Evolutionary conservation across 257 asterid species (phyloP), one percentile per base, ranked within the genome.

Genomic region (Buddleja alternifolia): DNA sequence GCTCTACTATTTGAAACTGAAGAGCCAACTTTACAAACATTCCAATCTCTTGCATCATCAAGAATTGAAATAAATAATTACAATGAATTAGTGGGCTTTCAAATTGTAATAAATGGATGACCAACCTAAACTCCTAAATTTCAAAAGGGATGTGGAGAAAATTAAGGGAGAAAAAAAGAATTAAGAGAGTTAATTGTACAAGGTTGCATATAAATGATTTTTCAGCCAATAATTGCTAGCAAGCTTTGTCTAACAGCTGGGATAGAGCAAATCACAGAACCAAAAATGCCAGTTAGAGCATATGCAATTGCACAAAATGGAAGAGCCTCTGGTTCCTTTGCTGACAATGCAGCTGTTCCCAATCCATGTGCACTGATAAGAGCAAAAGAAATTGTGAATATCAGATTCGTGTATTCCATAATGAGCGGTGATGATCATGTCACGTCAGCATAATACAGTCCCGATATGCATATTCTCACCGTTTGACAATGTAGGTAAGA

Each of bases 311-410:
- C 99, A 48, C 99, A 93, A 50, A 93, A 93, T 12, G 99, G 96
- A 70, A 93, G 99, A 56, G 99, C 99, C 85, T 90, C 99, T 0
- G 99, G 99, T 79, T 93, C 97, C 79, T 90, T 93, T 0, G 99
- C 99, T 36, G 99, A 93, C 60, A 93, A 74, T 63, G 97, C 99
- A 65, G 99, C 99, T 11, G 99, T 93, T 78, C 99, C 97, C 67
- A 93, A 73, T 48, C 99, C 99, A 55, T 93, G 99, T 4, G 99
- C 99, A 74, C 99, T 93, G 85, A 23, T 19, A 67, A 59, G 16
- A 39, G 7, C 21, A 45, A 60, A 63, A 19, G 2, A 21, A 32
- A 21, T 58, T 5, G 39, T 48, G 16, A 47, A 42, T 14, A 16
- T 50, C 44, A 4, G 6, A 25, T 23, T 44, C 3, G 34, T 29